Evolutionary conservation across 1,284 basidiomycete genomes (phyloP).

Genomic region (Gymnopus androsaceus): DNA sequence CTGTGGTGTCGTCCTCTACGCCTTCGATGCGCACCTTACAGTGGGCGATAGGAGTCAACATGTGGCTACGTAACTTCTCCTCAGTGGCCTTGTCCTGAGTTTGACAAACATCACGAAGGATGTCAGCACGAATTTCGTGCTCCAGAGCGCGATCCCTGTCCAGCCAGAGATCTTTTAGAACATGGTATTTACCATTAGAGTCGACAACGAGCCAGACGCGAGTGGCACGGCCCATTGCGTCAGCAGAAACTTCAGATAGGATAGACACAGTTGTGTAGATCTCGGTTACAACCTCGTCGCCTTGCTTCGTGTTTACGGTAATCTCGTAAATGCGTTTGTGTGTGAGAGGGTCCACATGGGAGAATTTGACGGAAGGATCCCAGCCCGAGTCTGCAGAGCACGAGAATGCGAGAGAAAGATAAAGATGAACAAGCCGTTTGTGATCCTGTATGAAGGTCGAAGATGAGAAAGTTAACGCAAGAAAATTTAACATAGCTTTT

Average conservation of each 20-base stretch:
- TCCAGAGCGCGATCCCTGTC: background rate
- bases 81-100: background rate
- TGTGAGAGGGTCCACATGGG: background rate
- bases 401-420: background rate
- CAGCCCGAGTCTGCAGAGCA: background rate
- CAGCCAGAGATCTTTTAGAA: slow-evolving; percentile 12
- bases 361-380: background rate
- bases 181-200: background rate
- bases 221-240: slow-evolving; percentile 2
- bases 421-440: background rate
- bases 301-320: background rate
- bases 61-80: background rate
- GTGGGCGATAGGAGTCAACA: background rate
- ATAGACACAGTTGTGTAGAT: background rate
- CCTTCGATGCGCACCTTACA: background rate
- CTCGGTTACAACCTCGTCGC: too few species aligned
- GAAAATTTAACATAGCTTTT: background rate
- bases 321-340: background rate
- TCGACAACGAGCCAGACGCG: slow-evolving; percentile 7
- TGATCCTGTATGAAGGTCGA: background rate
- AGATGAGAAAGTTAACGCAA: too few species aligned
- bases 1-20: background rate
- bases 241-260: slow-evolving; percentile 6
- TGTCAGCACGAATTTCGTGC: background rate
- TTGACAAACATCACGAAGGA: background rate